These are phyloP conservation scores for Pezicula radicicola DNA, from an alignment of 2,329 filamentous ascomycete species.

Conservation along the genomic window DNA sequence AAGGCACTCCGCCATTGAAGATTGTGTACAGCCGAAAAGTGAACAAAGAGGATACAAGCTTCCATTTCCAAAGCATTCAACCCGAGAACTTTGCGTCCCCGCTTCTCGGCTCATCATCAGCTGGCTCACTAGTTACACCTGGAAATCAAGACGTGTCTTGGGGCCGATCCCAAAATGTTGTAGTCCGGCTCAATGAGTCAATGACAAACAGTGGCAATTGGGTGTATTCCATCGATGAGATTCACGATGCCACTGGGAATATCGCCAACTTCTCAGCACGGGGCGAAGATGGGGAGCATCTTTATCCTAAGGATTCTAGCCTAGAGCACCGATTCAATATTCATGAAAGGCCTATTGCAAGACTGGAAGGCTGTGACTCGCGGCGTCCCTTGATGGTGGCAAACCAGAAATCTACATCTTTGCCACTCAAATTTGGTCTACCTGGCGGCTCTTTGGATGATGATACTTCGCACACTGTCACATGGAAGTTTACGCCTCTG, in stretches of 20 bases:
- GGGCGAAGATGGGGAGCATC: slow-evolving; percentile 64
- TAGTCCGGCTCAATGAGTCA: slow-evolving; percentile 86
- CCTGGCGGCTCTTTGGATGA: slow-evolving; percentile 50
- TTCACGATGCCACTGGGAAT: slow-evolving; percentile 89
- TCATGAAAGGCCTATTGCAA: slow-evolving; percentile 77
- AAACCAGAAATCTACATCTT: slow-evolving; percentile 62
- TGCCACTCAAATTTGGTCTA: slow-evolving; percentile 71
- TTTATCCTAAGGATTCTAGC: slow-evolving; percentile 55
- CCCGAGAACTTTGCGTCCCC: slow-evolving; percentile 83
- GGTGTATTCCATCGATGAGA: slow-evolving; percentile 88
- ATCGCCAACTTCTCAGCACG: slow-evolving; percentile 68
- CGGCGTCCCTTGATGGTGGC: slow-evolving; percentile 81
- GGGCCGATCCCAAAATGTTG: slow-evolving; percentile 72
- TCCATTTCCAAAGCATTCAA: slow-evolving; percentile 90
- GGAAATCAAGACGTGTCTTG: slow-evolving; percentile 71
- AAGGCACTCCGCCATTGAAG: slow-evolving; percentile 86
- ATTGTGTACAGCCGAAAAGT: slow-evolving; percentile 89
- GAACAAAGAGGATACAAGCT: slow-evolving; percentile 78
- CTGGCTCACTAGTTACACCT: slow-evolving; percentile 53
- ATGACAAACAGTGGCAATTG: slow-evolving; percentile 76
- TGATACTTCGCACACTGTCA: slow-evolving; percentile 68
- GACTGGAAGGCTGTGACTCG: slow-evolving; percentile 72
- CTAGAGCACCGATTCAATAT: slow-evolving; percentile 79
- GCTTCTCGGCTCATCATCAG: slow-evolving; percentile 58
- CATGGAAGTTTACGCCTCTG: slow-evolving; percentile 79